phyloP scores from a whole-genome alignment of 768 basidiomycete genomes.

The Mycena vulgaris region DNA sequence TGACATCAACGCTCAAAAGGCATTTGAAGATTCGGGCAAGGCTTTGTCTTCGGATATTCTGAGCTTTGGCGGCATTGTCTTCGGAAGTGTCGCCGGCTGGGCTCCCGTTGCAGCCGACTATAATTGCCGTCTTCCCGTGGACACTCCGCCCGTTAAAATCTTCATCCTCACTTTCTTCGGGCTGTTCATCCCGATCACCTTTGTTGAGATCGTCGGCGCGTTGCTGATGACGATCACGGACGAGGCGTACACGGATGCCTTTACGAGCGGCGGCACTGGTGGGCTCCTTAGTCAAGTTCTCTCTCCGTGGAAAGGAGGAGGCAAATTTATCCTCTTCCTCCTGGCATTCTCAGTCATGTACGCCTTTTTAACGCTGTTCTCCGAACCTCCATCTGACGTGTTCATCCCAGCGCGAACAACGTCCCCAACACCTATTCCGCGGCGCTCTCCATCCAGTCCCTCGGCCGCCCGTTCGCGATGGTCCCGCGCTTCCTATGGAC shows the following conservation, averaged over 20 bases:
- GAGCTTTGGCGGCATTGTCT: constrained; percentile 67
- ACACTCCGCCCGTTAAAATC: constrained; percentile 58
- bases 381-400: constrained; percentile 4
- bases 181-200: constrained; percentile 62
- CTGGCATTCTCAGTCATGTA: constrained; percentile 60
- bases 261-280: constrained; percentile 57
- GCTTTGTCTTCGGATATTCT: constrained; percentile 64
- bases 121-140: constrained; percentile 63
- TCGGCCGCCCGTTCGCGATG: constrained; percentile 59
- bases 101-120: constrained; percentile 70
- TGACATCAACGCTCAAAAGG: constrained; percentile 59
- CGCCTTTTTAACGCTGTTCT: constrained; percentile 33
- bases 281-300: constrained; percentile 61
- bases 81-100: constrained; percentile 61
- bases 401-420: constrained; percentile 50
- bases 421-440: constrained; percentile 64
- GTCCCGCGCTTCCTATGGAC: constrained; percentile 65
- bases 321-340: constrained; percentile 53
- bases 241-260: constrained; percentile 56
- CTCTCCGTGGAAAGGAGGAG: constrained; percentile 60
- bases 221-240: constrained; percentile 59
- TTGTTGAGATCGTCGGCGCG: constrained; percentile 55
- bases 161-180: constrained; percentile 68
- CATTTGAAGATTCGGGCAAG: constrained; percentile 58
- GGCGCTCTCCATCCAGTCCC: constrained; percentile 62